phyloP scores from a whole-genome alignment of 2,329 filamentous ascomycete genomes.

The Coleophoma eucalyptorum region DNA sequence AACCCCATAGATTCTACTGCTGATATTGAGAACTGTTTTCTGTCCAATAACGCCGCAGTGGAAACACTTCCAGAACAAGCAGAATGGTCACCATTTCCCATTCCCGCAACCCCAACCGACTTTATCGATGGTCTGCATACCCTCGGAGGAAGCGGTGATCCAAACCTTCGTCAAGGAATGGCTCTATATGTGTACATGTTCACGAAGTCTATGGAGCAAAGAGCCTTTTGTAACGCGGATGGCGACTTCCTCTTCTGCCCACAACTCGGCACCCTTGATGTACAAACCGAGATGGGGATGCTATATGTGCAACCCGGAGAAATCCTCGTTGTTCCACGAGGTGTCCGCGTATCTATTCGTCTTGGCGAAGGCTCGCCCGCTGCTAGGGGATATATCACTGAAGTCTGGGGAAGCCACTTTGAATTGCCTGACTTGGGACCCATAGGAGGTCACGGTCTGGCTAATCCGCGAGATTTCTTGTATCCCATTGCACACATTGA shows the following conservation, averaged over 20 bases:
- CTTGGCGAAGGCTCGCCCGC: constrained; percentile 46
- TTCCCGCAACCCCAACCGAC: constrained; percentile 32
- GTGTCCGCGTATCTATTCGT: constrained; percentile 57
- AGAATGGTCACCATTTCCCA: constrained; percentile 42
- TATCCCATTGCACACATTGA: constrained; percentile 51
- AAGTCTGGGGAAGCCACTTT: constrained; percentile 61
- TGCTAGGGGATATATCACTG: constrained; percentile 59
- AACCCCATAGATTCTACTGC: constrained; percentile 39
- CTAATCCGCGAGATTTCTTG: constrained; percentile 62
- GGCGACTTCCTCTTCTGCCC: constrained; percentile 61
- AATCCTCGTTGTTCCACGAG: constrained; percentile 60
- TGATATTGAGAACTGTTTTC: constrained; percentile 71
- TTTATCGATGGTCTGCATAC: constrained; percentile 43
- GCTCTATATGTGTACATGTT: constrained; percentile 43
- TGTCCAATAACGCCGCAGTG: constrained; percentile 40
- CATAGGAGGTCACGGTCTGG: constrained; percentile 59
- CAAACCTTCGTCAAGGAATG: constrained; percentile 41
- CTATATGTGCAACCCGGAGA: constrained; percentile 60
- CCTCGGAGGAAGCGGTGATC: constrained; percentile 42
- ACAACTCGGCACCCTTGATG: constrained; percentile 57
- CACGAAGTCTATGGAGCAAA: constrained; percentile 38
- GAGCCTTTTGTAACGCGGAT: constrained; percentile 50
- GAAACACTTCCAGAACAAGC: constrained; percentile 40
- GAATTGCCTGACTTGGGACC: constrained; percentile 61
- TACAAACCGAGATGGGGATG: constrained; percentile 52